Base-by-base conservation (phyloP, 345 rosid species). In the Populus davidiana region DNA sequence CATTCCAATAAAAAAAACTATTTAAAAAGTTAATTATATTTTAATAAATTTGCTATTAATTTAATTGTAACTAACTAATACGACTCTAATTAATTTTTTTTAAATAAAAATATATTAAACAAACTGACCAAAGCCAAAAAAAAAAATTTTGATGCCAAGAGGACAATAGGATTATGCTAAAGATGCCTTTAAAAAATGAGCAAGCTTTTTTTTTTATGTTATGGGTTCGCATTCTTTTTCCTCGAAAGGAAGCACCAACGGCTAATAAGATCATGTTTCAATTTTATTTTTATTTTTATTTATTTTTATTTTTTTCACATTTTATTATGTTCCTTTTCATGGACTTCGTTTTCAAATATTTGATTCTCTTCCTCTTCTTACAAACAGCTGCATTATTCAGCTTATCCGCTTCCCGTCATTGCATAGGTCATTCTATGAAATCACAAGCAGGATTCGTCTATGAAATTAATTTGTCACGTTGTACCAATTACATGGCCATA, bases 351-450 rank as follows among this genome's bases (percentile, higher is more conserved):
- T 47, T 4, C 21, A 7, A 67, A 35, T 8, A 5, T 27, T 35
- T 2, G 13, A 29, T 18, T 52, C 59, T 20, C n/a, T 52, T 20
- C 7, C n/a, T 20, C 59, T 20, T 52, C 59, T 20, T 3, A 2
- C 59, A 18, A 2, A 7, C 59, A 20, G 9, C 59, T 20, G 59
- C 59, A 33, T 33, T 33, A 18, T 20, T 52, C 59, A 52, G 59
- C 59, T 2, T 31, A 52, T 52, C 59, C 10, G 33, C 20, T 29
- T 54, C 39, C 36, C 80, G 75, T 78, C 80, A 78, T 61, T 78
- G 80, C 80, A 13, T 63, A 62, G 14, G 80, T 77, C 75, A 70
- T 71, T 62, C 27, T 44, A 7, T n/a, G 27, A 18, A 44, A 44
- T 23, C 36, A 25, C 14, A 2, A 33, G 36, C 36, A 4, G 36